Evolutionary conservation across 106 monocot genomes (phyloP), one percentile per base, ranked within the genome.

Genomic region (Ottelia alismoides): DNA sequence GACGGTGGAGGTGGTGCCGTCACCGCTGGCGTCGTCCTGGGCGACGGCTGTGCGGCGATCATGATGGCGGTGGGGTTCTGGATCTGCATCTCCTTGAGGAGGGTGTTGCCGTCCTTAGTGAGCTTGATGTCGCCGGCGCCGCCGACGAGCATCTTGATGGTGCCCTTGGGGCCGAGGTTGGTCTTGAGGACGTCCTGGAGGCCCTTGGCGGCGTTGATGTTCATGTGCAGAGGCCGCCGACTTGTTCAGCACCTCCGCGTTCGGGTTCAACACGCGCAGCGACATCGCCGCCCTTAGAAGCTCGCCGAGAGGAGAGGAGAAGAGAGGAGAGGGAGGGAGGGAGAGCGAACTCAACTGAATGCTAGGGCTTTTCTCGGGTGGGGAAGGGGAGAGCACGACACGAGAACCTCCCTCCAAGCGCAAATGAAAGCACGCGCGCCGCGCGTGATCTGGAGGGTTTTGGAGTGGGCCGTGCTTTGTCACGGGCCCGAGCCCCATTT

Each of bases 1-100:
- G 40, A 92, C 92, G 2, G 92, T 92, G 27, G 85, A 86, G 18
- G 92, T 92, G 0, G 92, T 92, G 52, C 92, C 92, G 30, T 92
- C 92, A 9, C 92, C 92, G 32, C 82, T 86, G 0, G 79, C 54
- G 51, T 92, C 92, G 31, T 92, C 92, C 73, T 86, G 85, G 11
- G 92, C 92, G 4, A 92, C 92, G 0, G 92, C 92, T 3, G 92
- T 92, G 59, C 92, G 16, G 92, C 92, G 18, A 92, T 92, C 92
- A 92, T 92, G 35, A 92, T 86, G 9, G 92, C 92, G 5, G 92
- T 92, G 5, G 92, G 92, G 51, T 92, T 92, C 53, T 92, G 92
- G 20, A 92, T 92, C 78, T 92, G 92, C 89, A 93, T 93, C 63
- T 93, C 93, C 73, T 93, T 93, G 61, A 93, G 53, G 19, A 93